Evolutionary conservation across 129 eudicot species (phyloP).

Genomic region (Solidago caesia): DNA sequence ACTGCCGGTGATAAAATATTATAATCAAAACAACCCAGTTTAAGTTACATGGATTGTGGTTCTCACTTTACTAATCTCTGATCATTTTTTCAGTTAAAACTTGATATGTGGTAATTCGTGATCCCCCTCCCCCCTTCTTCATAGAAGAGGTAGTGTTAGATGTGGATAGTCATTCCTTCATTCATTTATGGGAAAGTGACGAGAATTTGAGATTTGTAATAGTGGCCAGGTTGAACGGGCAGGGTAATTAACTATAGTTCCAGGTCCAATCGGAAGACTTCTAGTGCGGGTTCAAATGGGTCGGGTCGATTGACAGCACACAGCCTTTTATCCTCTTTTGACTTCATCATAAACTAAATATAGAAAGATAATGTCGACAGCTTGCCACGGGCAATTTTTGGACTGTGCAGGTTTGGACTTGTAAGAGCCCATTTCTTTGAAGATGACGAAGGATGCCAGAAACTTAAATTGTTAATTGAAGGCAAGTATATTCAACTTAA

Average conservation of each 20-base stretch:
- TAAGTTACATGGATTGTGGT: not conserved
- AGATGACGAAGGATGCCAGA: constrained; percentile 42
- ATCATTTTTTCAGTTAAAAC: not conserved
- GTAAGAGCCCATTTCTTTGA: constrained; percentile 18
- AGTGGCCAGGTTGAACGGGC: not conserved
- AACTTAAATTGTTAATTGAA: constrained; percentile 15
- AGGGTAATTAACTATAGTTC: not conserved
- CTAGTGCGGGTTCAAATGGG: not conserved
- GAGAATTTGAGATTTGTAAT: not conserved
- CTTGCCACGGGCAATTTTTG: constrained; percentile 2
- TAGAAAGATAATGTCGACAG: not conserved
- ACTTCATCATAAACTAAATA: not conserved
- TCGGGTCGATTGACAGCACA: not conserved
- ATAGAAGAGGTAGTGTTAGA: not conserved
- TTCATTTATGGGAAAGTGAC: not conserved
- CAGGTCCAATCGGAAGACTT: not conserved
- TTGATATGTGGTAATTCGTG: not conserved
- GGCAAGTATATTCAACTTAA: constrained; percentile 33
- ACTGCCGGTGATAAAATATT: not conserved
- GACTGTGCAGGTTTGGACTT: constrained; percentile 28
- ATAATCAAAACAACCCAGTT: not conserved
- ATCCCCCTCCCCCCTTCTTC: not conserved
- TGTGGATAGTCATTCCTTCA: not conserved
- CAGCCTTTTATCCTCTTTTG: not conserved
- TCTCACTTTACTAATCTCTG: too few species aligned